Evolutionary conservation across 345 rosid genomes (phyloP).

Genomic region (Gossypium bickii): DNA sequence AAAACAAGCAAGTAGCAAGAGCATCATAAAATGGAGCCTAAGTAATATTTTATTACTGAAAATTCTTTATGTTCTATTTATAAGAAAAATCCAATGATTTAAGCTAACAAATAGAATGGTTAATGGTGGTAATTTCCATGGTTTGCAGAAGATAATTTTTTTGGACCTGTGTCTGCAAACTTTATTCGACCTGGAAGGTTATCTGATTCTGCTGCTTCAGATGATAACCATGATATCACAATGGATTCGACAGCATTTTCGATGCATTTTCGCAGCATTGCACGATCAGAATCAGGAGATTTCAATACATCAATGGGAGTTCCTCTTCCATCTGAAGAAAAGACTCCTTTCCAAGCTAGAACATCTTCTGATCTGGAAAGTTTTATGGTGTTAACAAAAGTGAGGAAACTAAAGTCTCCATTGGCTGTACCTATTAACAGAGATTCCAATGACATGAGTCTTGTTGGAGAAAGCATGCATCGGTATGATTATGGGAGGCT

Average conservation of each 20-base stretch:
- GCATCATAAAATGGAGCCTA: background rate
- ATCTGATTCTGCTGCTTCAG: conserved; percentile 62
- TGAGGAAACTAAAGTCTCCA: conserved; percentile 38
- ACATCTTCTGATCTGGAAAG: conserved; percentile 50
- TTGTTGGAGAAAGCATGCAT: conserved; percentile 55
- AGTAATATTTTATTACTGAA: background rate
- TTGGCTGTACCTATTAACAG: conserved; percentile 29
- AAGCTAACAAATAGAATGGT: background rate
- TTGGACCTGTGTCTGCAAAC: conserved; percentile 82
- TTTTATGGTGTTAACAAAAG: conserved; percentile 53
- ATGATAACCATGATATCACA: conserved; percentile 68
- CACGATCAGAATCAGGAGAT: conserved; percentile 59
- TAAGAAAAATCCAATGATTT: background rate
- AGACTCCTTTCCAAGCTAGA: conserved; percentile 39
- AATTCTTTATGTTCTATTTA: background rate
- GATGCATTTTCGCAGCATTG: conserved; percentile 83
- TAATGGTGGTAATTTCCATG: background rate
- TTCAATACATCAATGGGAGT: conserved; percentile 42
- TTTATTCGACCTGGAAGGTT: conserved; percentile 70
- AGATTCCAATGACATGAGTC: conserved; percentile 87
- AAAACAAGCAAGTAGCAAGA: background rate
- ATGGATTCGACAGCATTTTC: conserved; percentile 97
- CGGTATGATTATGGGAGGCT: conserved; percentile 65
- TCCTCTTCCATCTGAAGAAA: conserved; percentile 41
- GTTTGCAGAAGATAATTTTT: conserved; percentile 56